phyloP scores from a whole-genome alignment of 2,329 filamentous ascomycete genomes.

The Domatiomyces globalis region DNA sequence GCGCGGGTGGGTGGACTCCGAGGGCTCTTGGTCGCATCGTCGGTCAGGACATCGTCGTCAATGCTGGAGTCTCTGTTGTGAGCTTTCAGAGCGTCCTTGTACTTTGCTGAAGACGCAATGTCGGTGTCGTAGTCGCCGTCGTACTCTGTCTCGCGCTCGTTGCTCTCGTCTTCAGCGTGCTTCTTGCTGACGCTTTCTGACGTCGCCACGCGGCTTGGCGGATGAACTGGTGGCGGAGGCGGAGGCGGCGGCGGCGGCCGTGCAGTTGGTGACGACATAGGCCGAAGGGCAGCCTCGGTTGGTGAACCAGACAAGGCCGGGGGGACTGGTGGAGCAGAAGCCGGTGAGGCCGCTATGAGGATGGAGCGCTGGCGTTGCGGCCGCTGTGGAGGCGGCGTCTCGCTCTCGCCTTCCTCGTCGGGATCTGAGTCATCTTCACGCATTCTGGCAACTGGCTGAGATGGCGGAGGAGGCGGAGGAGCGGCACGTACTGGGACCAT shows the following conservation, averaged over 20 bases:
- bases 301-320: not conserved
- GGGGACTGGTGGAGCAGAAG: not conserved
- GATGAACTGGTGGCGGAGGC: constrained; percentile 34
- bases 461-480: constrained; percentile 4
- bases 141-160: constrained; percentile 79
- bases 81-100: constrained; percentile 81
- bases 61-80: constrained; percentile 64
- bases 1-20: constrained; percentile 27
- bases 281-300: not conserved
- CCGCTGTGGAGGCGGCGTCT: not conserved
- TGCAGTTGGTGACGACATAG: constrained; percentile 28
- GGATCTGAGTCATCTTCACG: constrained; percentile 4
- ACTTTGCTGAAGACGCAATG: constrained; percentile 81
- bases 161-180: constrained; percentile 43
- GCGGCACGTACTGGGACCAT: constrained; percentile 6
- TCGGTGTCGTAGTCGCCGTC: constrained; percentile 98
- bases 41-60: constrained; percentile 47
- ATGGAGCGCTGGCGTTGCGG: not conserved
- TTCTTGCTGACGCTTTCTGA: constrained; percentile 34
- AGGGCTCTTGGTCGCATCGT: constrained; percentile 40
- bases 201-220: constrained; percentile 45
- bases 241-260: constrained; percentile 55
- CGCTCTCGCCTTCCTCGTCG: constrained; percentile 7
- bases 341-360: not conserved
- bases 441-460: not conserved